phyloP scores from a whole-genome alignment of 2,329 filamentous ascomycete genomes.

The Aspergillus sp. region DNA sequence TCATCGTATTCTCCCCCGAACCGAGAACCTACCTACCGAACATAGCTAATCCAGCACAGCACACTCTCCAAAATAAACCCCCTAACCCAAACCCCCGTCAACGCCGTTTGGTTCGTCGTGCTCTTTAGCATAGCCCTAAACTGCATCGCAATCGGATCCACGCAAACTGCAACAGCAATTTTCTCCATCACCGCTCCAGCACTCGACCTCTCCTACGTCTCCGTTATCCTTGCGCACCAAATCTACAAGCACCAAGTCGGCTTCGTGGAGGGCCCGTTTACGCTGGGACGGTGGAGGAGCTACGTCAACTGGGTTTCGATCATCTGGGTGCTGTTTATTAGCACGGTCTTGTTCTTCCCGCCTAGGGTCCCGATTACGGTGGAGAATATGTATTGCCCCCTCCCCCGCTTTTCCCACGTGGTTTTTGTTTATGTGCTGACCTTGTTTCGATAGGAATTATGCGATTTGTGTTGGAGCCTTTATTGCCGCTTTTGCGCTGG shows the following conservation, averaged over 20 bases:
- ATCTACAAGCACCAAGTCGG: constrained; percentile 53
- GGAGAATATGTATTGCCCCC: constrained; percentile 45
- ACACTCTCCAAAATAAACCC: constrained; percentile 55
- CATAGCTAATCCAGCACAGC: constrained; percentile 28
- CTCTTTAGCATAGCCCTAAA: constrained; percentile 55
- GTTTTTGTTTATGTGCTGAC: background rate
- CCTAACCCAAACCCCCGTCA: constrained; percentile 59
- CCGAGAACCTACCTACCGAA: background rate
- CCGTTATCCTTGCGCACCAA: constrained; percentile 60
- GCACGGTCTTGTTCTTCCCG: constrained; percentile 59
- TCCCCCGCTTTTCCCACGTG: too few species aligned
- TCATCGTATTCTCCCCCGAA: constrained; percentile 45
- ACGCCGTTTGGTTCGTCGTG: constrained; percentile 65
- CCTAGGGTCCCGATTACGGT: constrained; percentile 48
- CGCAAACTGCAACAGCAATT: constrained; percentile 48
- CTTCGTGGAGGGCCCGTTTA: constrained; percentile 60
- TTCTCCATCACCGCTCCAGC: constrained; percentile 56
- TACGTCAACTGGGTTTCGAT: constrained; percentile 58
- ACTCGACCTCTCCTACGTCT: constrained; percentile 56
- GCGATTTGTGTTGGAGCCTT: constrained; percentile 47
- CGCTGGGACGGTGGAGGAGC: constrained; percentile 56
- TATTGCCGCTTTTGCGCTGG: constrained; percentile 51
- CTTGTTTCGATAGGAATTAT: constrained; percentile 44
- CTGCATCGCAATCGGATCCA: constrained; percentile 48
- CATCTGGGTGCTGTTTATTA: constrained; percentile 64